Evolutionary conservation across 768 basidiomycete species (phyloP), one percentile per base, ranked within the genome.

Genomic region (Tephrocybe sp.): DNA sequence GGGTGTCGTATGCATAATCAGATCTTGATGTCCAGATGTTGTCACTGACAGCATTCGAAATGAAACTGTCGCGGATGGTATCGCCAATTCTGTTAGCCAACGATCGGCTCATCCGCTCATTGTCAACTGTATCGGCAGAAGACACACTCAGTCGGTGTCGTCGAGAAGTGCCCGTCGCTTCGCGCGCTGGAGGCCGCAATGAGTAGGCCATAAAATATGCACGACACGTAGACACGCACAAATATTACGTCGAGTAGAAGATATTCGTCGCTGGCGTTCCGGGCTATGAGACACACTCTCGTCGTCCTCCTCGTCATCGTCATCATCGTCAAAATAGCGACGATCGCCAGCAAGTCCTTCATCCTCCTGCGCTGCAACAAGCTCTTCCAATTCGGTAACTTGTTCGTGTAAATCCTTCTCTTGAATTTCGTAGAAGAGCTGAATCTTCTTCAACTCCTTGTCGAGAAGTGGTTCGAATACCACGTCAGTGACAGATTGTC

Each of bases 1-100:
- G 82, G 4, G 84, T 80, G 61, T 95, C 91, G 62, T 79, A 83
- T 8, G 92, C 92, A 52, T 89, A 89, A 65, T 87, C 84, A n/a
- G 79, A 77, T 51, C 73, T 77, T 24, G 89, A 77, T 2, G 80
- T 86, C 93, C 94, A 97, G 10, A 95, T 78, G 57, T 78, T 73
- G 58, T 78, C 65, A 42, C 22, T 59, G 4, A 47, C 55, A n/a
- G 71, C 50, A 7, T 75, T 55, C 8, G 77, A 75, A 1, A 75
- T 68, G 37, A 79, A 58, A 50, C 78, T 82, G 56, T 82, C 78
- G 52, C 64, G 76, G 59, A 84, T 70, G 10, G 54, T 52, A 49
- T 70, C 73, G 43, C 70, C 71, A 48, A 84, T 64, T 50, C 72
- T 78, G 64, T 64, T 78, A 1, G 80, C 74, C 3, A 84, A 59